Evolutionary conservation across 495 filamentous ascomycete species (phyloP), one percentile per base, ranked within the genome.

Genomic region (Neurospora tetraspora): DNA sequence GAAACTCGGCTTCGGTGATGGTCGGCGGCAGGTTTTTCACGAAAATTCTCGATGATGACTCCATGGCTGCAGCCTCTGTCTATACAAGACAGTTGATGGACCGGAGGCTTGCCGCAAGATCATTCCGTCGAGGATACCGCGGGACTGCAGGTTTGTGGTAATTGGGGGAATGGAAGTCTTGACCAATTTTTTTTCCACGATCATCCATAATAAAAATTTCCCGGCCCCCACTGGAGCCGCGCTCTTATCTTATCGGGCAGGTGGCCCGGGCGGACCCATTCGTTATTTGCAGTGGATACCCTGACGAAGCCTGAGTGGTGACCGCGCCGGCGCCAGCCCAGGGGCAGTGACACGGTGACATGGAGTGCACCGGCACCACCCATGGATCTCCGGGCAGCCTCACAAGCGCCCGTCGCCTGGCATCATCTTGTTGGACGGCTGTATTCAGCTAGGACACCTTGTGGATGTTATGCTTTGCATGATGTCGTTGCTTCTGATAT

Each of bases 1-100:
- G 90, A 77, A 98, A 91, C 71, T 97, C 92, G 34, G 85, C 85
- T 74, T 96, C 93, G 74, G 90, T 86, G 59, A 89, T 89, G 39
- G 84, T 89, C 18, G 92, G 92, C 45, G 93, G 94, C 61, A 96
- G 84, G 73, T 92, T 93, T 81, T 91, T 92, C 79, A 99, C 90
- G 81, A 98, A 99, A 53, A 99, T 90, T 78, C 96, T 89, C 69
- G 96, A 93, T n/a, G 90, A 91, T n/a, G 90, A 91, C 75, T 87
- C 86, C 88, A 88, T 88, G 34, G 20, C 77, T 74, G 69, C 61
- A 70, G 59, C 40, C 34, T 73, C 40, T 73, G 70, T 74, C 75
- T 77, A 75, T 73, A 69, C 47, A 47, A 70, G 71, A 72, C 76
- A 75, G 75, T 71, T 61, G 36, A 36, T 72, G 70, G 70, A 76